Percentiles rank a stretch among this genome's conserved stretches.
Conservation (phyloP, 805 yeast species). For the Allodekkera sacchari region DNA sequence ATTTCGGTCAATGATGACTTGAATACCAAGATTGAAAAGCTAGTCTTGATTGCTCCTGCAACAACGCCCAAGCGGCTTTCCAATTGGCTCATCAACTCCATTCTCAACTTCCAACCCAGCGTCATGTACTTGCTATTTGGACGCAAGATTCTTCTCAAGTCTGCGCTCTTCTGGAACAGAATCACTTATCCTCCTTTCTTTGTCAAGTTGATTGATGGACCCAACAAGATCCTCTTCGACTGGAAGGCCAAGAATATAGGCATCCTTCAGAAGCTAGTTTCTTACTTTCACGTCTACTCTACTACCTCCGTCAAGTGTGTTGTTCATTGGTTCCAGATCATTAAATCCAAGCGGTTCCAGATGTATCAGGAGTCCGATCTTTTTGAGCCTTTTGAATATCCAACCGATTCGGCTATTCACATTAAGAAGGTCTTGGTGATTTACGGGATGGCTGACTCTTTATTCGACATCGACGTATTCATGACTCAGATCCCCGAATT, state of each 20-base stretch:
- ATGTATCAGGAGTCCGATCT: slow-evolving; percentile 73
- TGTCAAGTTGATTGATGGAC: slow-evolving; percentile 59
- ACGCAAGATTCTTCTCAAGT: slow-evolving; percentile 57
- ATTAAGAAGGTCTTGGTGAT: slow-evolving; percentile 63
- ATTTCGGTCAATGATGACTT: slow-evolving; percentile 63
- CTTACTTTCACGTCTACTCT: slow-evolving; percentile 82
- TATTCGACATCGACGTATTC: slow-evolving; percentile 81
- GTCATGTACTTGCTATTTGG: slow-evolving; percentile 72
- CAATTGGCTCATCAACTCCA: slow-evolving; percentile 66
- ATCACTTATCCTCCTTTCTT: slow-evolving; percentile 73
- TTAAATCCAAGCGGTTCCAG: slow-evolving; percentile 67
- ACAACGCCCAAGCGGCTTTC: slow-evolving; percentile 85
- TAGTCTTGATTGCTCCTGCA: slow-evolving; percentile 74
- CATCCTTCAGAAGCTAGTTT: slow-evolving; percentile 63
- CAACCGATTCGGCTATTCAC: slow-evolving; percentile 40
- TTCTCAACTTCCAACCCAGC: slow-evolving; percentile 71
- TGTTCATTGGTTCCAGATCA: slow-evolving; percentile 96
- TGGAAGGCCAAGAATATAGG: slow-evolving; percentile 75
- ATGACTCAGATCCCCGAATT: slow-evolving; percentile 33
- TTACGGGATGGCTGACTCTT: slow-evolving; percentile 76
- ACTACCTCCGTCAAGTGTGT: slow-evolving; percentile 87
- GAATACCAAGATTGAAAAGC: slow-evolving; percentile 42
- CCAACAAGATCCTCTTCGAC: slow-evolving; percentile 61
- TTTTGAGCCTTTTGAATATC: slow-evolving; percentile 40
- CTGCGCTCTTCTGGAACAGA: slow-evolving; percentile 58